phyloP scores from a whole-genome alignment of 1,284 basidiomycete species.

The Thelephora terrestris region DNA sequence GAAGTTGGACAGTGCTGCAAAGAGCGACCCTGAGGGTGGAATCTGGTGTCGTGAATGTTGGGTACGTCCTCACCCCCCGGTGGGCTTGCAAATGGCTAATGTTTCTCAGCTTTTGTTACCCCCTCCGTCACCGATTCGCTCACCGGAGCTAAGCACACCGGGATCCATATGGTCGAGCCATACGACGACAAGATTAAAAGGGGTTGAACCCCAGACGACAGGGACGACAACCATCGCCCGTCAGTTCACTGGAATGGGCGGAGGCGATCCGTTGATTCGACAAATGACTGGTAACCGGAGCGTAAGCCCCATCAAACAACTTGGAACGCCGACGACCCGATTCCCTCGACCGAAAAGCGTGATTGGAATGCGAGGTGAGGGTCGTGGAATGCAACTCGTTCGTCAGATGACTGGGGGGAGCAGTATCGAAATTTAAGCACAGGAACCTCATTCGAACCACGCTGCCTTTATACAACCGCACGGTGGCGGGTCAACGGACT shows the following conservation, averaged over 20 bases:
- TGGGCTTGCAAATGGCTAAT: constrained; percentile 6
- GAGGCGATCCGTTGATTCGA: constrained; percentile 33
- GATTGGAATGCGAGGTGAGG: constrained; percentile 25
- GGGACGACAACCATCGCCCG: constrained; percentile 64
- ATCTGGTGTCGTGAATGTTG: constrained; percentile 79
- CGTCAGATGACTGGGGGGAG: constrained; percentile 56
- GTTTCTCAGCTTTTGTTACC: constrained; percentile 46
- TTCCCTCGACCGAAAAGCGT: constrained; percentile 27
- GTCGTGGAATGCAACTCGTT: constrained; percentile 34
- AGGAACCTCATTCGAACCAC: not conserved
- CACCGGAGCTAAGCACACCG: constrained; percentile 34
- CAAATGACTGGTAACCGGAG: constrained; percentile 57
- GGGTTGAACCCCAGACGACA: constrained; percentile 43
- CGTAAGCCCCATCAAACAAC: constrained; percentile 24
- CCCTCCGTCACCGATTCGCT: constrained; percentile 34
- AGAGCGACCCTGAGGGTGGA: constrained; percentile 53
- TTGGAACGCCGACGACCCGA: constrained; percentile 11
- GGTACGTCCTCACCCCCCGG: constrained; percentile 31
- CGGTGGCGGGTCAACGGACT: constrained; percentile 2
- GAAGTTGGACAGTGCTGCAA: constrained; percentile 73
- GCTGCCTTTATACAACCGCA: constrained; percentile 1
- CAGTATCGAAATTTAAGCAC: too few relatives aligned
- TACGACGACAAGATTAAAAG: not conserved
- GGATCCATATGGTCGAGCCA: constrained; percentile 15
- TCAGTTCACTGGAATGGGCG: constrained; percentile 58